Conservation (phyloP, 2,329 filamentous ascomycete genomes). For the Beauveria bassiana region DNA sequence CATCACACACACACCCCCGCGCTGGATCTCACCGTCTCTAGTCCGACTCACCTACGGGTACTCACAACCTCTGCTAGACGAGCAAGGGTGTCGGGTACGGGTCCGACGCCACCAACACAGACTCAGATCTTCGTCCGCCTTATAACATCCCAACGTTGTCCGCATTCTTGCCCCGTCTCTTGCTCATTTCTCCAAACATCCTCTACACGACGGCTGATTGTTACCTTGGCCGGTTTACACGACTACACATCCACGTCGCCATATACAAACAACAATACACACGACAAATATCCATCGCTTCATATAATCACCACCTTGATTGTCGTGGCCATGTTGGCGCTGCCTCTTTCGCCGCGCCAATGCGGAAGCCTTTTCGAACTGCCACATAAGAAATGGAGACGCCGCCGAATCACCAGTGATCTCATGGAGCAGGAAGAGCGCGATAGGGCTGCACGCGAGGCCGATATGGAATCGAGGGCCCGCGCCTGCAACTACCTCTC, state of each 20-base stretch:
- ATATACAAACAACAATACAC: not conserved
- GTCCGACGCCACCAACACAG: constrained; percentile 11
- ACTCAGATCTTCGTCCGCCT: constrained; percentile 9
- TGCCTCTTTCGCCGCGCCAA: not conserved
- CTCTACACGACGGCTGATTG: not conserved
- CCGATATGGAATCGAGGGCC: constrained; percentile 22
- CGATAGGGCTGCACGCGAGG: constrained; percentile 20
- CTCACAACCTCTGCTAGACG: not conserved
- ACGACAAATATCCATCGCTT: not conserved
- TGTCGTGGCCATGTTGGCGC: constrained; percentile 1
- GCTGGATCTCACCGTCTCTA: constrained; percentile 9
- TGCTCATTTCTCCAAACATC: not conserved
- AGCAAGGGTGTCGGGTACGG: constrained; percentile 12
- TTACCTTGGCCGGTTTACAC: not conserved
- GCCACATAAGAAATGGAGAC: constrained; percentile 16
- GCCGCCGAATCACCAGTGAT: constrained; percentile 9
- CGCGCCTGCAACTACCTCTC: constrained; percentile 26
- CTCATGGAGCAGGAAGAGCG: constrained; percentile 15
- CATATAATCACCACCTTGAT: not conserved
- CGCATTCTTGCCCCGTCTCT: not conserved
- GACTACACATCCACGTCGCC: not conserved
- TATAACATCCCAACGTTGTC: constrained; percentile 6
- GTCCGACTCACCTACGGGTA: not conserved
- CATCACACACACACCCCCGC: not conserved
- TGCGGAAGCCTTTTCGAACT: constrained; percentile 17